These are phyloP conservation scores for Xenosphaeropsis pyriputrescens DNA, from an alignment of 2,329 filamentous ascomycete genomes.

Conservation along the genomic window DNA sequence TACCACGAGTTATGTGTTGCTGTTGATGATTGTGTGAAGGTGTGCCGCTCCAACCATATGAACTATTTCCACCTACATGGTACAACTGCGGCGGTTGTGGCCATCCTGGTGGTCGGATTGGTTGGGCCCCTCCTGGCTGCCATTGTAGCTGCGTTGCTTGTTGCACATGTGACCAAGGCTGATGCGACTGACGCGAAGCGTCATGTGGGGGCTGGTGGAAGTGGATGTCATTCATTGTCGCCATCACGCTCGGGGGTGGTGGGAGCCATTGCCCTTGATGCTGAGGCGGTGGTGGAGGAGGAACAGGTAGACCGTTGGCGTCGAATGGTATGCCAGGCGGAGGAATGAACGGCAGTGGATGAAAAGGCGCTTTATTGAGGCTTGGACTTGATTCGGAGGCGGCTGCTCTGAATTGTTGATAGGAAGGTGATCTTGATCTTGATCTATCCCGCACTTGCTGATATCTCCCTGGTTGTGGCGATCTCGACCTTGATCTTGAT, in stretches of 20 bases:
- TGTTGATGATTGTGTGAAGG: too few relatives aligned
- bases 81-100: too few relatives aligned
- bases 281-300: slow-evolving; percentile 8
- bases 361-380: slow-evolving; percentile 1
- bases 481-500: too few relatives aligned
- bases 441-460: slow-evolving; percentile 3
- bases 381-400: slow-evolving; percentile 8
- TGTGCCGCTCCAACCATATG: too few relatives aligned
- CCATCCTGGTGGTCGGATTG: too few relatives aligned
- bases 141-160: neutral
- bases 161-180: neutral
- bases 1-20: neutral
- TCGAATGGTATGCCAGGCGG: neutral
- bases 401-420: slow-evolving; percentile 9
- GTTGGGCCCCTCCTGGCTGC: too few relatives aligned
- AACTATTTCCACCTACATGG: too few relatives aligned
- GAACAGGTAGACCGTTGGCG: neutral
- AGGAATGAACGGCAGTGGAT: neutral
- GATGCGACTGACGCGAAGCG: neutral
- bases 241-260: slow-evolving; percentile 4
- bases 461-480: too few relatives aligned
- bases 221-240: too few relatives aligned
- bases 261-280: slow-evolving; percentile 7
- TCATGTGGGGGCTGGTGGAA: too few relatives aligned
- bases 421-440: slow-evolving; percentile 7